Evolutionary conservation across 345 rosid genomes (phyloP), one percentile per base, ranked within the genome.

Genomic region (Murraya koenigii): DNA sequence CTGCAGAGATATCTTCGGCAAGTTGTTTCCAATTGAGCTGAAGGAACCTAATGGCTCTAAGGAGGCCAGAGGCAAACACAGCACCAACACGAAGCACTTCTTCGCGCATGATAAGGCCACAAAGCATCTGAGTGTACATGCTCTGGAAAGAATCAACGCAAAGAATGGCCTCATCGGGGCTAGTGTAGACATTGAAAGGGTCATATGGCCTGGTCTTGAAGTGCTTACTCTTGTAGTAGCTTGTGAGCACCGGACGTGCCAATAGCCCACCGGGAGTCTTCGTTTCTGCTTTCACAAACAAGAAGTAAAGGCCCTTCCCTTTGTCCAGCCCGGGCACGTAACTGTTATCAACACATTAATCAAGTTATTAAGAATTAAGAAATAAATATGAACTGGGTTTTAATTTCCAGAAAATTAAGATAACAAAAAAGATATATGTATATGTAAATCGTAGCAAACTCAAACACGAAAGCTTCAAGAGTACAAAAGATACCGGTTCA

Each of bases 241-340:
- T 90, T 3, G 98, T 95, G 58, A 95, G 96, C 52, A 95, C 99
- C 8, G 99, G 99, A 36, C 94, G 92, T 5, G 99, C 98, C 82
- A 90, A 61, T 7, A 95, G 86, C 9, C 99, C 99, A 8, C 97
- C 87, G 0, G 98, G 82, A 4, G 99, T 95, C 76, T 82, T 91
- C 17, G 97, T 79, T 84, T 95, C 99, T 0, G 98, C 86, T 76
- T 95, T 95, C 47, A 95, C 84, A 39, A 95, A 95, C 82, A 87
- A 76, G 81, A 95, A 93, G 86, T 91, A 91, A 5, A 95, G 88
- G 1, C 89, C 99, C 83, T 92, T 95, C 5, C 99, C 99, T 81
- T 92, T 85, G 88, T 95, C 97, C 80, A 95, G 79, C 17, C 86
- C 97, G 10, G 91, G 93, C 70, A 91, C 93, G 80, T 90, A 93